Conservation (phyloP, 2,329 filamentous ascomycete genomes). For the Botrytis squamosa region DNA sequence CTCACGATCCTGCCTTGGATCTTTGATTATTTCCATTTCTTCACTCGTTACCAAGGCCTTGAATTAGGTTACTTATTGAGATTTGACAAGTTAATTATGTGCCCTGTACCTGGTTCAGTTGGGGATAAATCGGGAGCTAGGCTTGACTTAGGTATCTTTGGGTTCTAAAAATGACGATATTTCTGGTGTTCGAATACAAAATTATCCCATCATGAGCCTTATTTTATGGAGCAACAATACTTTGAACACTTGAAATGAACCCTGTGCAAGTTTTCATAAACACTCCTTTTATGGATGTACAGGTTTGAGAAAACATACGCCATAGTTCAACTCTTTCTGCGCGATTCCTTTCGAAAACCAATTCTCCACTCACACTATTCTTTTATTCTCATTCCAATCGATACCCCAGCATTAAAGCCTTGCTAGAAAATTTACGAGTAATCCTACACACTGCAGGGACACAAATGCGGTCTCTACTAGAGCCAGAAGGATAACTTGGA, state of each 20-base stretch:
- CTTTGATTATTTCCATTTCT: not conserved
- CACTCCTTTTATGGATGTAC: not conserved
- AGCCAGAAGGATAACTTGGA: constrained; percentile 3
- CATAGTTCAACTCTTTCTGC: not conserved
- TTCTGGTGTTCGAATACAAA: not conserved
- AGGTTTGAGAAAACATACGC: not conserved
- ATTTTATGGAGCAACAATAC: constrained; percentile 3
- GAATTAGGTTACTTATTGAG: constrained; percentile 14
- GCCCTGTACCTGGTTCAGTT: constrained; percentile 5
- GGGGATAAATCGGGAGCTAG: constrained; percentile 5
- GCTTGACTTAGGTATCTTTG: constrained; percentile 4
- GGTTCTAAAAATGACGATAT: not conserved
- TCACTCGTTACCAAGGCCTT: constrained; percentile 15
- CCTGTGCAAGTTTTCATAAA: constrained; percentile 10
- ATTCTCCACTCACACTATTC: not conserved
- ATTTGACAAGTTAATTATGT: constrained; percentile 6
- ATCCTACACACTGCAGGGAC: constrained; percentile 11
- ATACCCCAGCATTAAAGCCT: not conserved
- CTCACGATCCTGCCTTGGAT: not conserved
- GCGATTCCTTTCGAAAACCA: constrained; percentile 10
- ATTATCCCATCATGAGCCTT: constrained; percentile 6
- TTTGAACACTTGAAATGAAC: not conserved
- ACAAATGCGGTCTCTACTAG: constrained; percentile 19
- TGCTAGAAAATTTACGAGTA: constrained; percentile 1
- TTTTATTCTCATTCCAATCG: not conserved